Evolutionary conservation across 169 alveolate species (phyloP).

Genomic region (Plasmodium adleri): DNA sequence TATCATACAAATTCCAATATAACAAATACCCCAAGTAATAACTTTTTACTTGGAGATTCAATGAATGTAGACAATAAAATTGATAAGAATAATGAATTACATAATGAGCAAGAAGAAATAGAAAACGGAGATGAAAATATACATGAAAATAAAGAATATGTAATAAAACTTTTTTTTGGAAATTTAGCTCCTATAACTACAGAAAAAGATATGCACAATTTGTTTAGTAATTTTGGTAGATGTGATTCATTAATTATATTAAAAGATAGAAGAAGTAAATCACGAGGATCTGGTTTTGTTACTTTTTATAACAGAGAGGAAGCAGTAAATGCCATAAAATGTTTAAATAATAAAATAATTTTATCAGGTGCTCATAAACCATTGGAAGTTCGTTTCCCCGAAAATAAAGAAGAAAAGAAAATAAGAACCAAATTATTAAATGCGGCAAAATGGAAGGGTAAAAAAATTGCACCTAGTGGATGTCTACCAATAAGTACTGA

Average conservation of each 20-base stretch:
- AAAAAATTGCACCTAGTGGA: slow-evolving; percentile 77
- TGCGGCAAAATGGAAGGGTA: slow-evolving; percentile 77
- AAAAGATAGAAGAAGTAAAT: slow-evolving; percentile 75
- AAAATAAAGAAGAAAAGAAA: slow-evolving; percentile 65
- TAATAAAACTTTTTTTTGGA: slow-evolving; percentile 71
- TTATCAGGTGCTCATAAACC: slow-evolving; percentile 77
- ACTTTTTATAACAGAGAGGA: slow-evolving; percentile 71
- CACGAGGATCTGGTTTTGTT: slow-evolving; percentile 77
- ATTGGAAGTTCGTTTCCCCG: slow-evolving; percentile 76
- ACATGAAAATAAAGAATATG: slow-evolving; percentile 39
- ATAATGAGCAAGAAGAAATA: no score
- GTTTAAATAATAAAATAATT: slow-evolving; percentile 70
- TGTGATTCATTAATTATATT: slow-evolving; percentile 72
- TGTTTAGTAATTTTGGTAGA: slow-evolving; percentile 69
- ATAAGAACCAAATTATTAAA: slow-evolving; percentile 70
- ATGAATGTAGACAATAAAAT: no score
- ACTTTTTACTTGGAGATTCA: no score
- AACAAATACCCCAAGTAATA: no score
- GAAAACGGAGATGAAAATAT: not conserved
- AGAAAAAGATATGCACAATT: slow-evolving; percentile 75
- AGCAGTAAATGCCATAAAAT: slow-evolving; percentile 72
- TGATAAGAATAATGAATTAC: no score
- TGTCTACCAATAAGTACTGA: slow-evolving; percentile 68
- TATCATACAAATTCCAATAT: no score
- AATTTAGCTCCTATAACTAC: slow-evolving; percentile 77